A percentile compares a stretch with the other conserved stretches of the same genome.
Conservation (phyloP, 73 alveolate genomes). For the Urostyla sp. region DNA sequence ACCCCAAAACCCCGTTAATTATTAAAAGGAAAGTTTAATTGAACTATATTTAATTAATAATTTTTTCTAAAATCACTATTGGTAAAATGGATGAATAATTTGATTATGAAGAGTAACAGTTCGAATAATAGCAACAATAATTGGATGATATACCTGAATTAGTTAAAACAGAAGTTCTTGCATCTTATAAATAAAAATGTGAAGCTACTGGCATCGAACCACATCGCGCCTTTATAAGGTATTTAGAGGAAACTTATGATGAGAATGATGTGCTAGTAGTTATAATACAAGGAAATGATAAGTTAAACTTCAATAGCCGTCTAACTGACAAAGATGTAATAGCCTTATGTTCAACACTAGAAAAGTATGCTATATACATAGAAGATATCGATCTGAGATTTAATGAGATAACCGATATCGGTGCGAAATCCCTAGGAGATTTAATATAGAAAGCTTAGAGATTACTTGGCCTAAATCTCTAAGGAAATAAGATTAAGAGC, state of each 20-base stretch:
- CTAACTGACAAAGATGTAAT: conserved; percentile 78
- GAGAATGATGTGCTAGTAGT: conserved; percentile 77
- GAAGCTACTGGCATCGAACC: conserved; percentile 54
- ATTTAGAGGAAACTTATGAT: conserved; percentile 71
- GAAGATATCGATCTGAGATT: conserved; percentile 92
- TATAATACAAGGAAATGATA: conserved; percentile 87
- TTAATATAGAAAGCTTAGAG: conserved; percentile 83
- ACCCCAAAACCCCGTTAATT: not conserved
- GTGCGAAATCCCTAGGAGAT: conserved; percentile 91
- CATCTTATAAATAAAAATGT: conserved; percentile 39
- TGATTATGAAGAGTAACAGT: not conserved
- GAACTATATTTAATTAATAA: too few species aligned
- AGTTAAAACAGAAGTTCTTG: conserved; percentile 43
- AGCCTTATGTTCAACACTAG: conserved; percentile 73
- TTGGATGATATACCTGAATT: conserved; percentile 33
- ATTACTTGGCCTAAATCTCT: conserved; percentile 90
- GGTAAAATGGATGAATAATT: not conserved
- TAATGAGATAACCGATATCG: conserved; percentile 91
- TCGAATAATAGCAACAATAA: not conserved
- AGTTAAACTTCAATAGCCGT: conserved; percentile 76
- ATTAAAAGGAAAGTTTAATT: not conserved
- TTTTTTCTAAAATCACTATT: not conserved
- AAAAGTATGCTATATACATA: conserved; percentile 84
- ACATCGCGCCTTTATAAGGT: conserved; percentile 54
- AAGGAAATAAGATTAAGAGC: conserved; percentile 90